Conservation (phyloP, 331 rosid genomes). For the Pyracantha coccinea region DNA sequence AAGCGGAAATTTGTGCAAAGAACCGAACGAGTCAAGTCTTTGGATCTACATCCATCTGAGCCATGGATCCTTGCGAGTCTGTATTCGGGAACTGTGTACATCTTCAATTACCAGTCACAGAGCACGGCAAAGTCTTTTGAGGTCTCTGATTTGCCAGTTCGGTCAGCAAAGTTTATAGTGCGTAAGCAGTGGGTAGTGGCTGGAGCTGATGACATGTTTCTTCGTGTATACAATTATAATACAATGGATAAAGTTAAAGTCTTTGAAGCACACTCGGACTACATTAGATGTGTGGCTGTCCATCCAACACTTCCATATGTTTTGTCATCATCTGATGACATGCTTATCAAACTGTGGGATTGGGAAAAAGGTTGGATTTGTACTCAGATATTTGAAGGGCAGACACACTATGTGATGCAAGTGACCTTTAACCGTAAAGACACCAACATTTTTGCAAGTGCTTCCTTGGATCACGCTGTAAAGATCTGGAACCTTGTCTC, state of each 20-base stretch:
- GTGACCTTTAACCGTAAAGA: conserved; percentile 72
- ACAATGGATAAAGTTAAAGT: conserved; percentile 50
- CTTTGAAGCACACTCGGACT: conserved; percentile 74
- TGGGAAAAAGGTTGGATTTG: conserved; percentile 76
- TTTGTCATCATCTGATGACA: conserved; percentile 79
- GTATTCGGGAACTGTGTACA: conserved; percentile 72
- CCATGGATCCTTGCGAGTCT: conserved; percentile 86
- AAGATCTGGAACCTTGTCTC: conserved; percentile 82
- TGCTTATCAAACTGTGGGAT: conserved; percentile 75
- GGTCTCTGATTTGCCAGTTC: conserved; percentile 22
- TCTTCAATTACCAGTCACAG: conserved; percentile 72
- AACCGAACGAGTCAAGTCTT: conserved; percentile 80
- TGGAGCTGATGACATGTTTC: conserved; percentile 64
- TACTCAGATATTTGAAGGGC: conserved; percentile 57
- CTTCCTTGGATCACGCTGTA: conserved; percentile 82
- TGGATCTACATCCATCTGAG: conserved; percentile 80
- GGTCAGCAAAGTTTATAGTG: conserved; percentile 78
- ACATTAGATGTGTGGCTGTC: conserved; percentile 66
- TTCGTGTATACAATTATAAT: conserved; percentile 57
- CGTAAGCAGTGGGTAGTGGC: conserved; percentile 71
- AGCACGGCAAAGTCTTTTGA: not conserved
- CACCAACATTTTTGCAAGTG: conserved; percentile 61
- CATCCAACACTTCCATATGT: conserved; percentile 77
- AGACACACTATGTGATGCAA: conserved; percentile 90
- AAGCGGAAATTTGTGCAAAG: conserved; percentile 54